Conservation (phyloP, 108 stramenopile genomes). For the Pseudonitzschia multiseries region DNA sequence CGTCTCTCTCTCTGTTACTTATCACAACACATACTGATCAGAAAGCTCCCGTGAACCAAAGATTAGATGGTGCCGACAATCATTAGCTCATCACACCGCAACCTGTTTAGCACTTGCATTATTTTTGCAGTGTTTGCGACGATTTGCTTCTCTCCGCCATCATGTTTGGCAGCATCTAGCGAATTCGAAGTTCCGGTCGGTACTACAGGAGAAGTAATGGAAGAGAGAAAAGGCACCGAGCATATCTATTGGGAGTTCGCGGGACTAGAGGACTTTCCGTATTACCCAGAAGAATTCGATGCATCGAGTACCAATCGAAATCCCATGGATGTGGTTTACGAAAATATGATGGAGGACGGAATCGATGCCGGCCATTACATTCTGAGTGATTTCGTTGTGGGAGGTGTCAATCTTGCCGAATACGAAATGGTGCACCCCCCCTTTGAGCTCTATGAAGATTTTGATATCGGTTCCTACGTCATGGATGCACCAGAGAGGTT, state of each 20-base stretch:
- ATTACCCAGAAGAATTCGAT: constrained; percentile 18
- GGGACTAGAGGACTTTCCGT: constrained; percentile 13
- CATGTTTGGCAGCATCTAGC: background rate
- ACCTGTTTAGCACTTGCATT: background rate
- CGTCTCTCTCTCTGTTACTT: no score
- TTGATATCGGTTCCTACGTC: constrained; percentile 19
- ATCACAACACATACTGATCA: no score
- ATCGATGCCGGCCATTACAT: constrained; percentile 3
- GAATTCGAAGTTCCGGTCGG: background rate
- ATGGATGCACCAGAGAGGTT: background rate
- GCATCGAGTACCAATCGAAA: background rate
- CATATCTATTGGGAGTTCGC: constrained; percentile 7
- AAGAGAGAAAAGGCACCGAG: background rate
- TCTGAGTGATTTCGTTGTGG: constrained; percentile 21
- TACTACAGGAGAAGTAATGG: constrained; percentile 6
- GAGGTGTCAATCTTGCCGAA: constrained; percentile 22
- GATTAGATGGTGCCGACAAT: background rate
- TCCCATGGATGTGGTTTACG: background rate
- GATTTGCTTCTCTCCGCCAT: background rate
- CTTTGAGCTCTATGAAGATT: constrained; percentile 20
- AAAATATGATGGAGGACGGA: background rate
- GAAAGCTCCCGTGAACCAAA: no score
- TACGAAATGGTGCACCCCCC: constrained; percentile 5
- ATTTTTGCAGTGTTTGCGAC: background rate
- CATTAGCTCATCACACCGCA: background rate